phyloP scores from a whole-genome alignment of 352 stramenopile species.

The Plasmopara viticola region DNA sequence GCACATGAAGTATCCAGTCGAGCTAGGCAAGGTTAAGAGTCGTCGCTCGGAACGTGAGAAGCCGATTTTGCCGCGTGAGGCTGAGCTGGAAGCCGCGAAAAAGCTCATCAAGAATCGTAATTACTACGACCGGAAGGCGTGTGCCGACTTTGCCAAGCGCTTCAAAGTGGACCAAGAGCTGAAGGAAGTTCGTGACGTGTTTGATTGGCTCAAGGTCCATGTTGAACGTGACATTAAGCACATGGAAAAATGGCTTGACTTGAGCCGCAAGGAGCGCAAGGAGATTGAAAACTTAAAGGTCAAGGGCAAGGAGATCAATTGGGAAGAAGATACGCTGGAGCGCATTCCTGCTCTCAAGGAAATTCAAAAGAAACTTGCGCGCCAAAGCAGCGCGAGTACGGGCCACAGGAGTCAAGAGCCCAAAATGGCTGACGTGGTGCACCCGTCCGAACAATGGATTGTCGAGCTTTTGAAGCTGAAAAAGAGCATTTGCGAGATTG shows the following conservation, averaged over 20 bases:
- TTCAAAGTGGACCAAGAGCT: slow-evolving; percentile 77
- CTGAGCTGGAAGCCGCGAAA: slow-evolving; percentile 71
- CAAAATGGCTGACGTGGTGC: slow-evolving; percentile 58
- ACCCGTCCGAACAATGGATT: slow-evolving; percentile 84
- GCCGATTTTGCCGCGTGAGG: slow-evolving; percentile 54
- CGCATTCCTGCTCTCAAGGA: slow-evolving; percentile 82
- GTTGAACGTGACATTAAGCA: slow-evolving; percentile 80
- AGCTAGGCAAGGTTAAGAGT: slow-evolving; percentile 79
- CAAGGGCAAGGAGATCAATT: slow-evolving; percentile 83
- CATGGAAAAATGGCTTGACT: slow-evolving; percentile 80
- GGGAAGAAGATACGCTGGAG: slow-evolving; percentile 78
- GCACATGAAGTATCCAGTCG: slow-evolving; percentile 78
- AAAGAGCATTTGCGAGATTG: slow-evolving; percentile 82
- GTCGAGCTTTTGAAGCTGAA: slow-evolving; percentile 82
- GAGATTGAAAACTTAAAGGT: slow-evolving; percentile 74
- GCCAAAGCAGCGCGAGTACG: slow-evolving; percentile 33
- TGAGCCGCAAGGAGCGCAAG: slow-evolving; percentile 83
- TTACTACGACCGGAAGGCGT: slow-evolving; percentile 85
- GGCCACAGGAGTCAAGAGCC: slow-evolving; percentile 34
- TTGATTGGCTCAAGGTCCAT: slow-evolving; percentile 75
- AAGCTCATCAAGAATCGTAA: slow-evolving; percentile 81
- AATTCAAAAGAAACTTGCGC: slow-evolving; percentile 74
- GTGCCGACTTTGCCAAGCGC: slow-evolving; percentile 71
- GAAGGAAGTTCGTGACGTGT: slow-evolving; percentile 81
- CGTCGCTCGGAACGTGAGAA: slow-evolving; percentile 68